Base-by-base conservation (phyloP, 208 protist species). In the Porcisia deanei region DNA sequence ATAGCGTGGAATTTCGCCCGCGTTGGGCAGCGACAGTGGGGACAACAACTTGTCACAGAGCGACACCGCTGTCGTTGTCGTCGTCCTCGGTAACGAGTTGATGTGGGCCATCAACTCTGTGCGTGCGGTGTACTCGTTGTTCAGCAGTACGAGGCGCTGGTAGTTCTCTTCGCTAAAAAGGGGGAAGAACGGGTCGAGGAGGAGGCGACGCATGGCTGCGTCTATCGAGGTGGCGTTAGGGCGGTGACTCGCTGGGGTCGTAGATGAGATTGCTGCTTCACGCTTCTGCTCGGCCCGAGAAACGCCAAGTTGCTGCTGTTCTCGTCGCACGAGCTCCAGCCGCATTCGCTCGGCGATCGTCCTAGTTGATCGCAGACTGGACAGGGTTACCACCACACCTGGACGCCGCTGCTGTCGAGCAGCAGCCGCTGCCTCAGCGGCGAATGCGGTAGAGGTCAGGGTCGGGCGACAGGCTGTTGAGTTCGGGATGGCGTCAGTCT, bases 111-210 rank as follows among this genome's bases (percentile, higher is more conserved):
- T 57, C 57, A 86, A 63, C 34, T 14, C 59, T 16, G 71, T 70
- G 45, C 85, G 85, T 8, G 47, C 43, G 30, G 78, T 85, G 77
- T 92, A 90, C 80, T 95, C 91, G 63, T 86, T 79, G 75, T 95
- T 86, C 34, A 61, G 43, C 49, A 95, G 63, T n/a, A 89, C 67
- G 49, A 95, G 78, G 2, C 91, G 87, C 69, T 88, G 81, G 76
- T 85, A 90, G 84, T 96, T 94, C 71, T 96, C 91, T 64, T 94
- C 91, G 77, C 89, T 86, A 30, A 85, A 52, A 61, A 96, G 81
- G 16, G 82, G 57, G 65, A 92, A 94, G 54, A 93, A 54, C 0
- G 91, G 88, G 47, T 93, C 86, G 30, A 72, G 59, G 30, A 89
- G 72, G 37, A 93, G 85, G 47, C 61, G 73, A 10, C 75, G 73